Evolutionary conservation across 257 asterid genomes (phyloP).

Genomic region (Solanum lignicaule): DNA sequence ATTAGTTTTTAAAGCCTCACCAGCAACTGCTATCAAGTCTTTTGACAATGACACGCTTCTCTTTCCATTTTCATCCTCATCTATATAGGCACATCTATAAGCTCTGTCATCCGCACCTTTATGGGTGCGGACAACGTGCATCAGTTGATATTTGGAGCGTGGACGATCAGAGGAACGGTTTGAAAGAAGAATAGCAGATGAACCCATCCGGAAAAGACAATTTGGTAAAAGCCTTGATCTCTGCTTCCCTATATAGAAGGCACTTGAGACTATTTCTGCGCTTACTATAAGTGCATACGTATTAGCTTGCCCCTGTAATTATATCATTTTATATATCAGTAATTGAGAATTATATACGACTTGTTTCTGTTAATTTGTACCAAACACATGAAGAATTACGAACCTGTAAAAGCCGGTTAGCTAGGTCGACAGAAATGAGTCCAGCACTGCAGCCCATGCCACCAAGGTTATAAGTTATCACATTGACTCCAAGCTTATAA

Average conservation of each 20-base stretch:
- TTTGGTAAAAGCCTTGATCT: conserved; percentile 21
- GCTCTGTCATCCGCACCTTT: conserved; percentile 23
- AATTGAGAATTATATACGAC: background rate
- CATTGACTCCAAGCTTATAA: conserved; percentile 16
- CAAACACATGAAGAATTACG: background rate
- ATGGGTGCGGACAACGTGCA: conserved; percentile 17
- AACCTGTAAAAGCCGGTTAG: conserved; percentile 13
- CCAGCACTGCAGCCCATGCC: conserved; percentile 52
- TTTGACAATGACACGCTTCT: conserved; percentile 13
- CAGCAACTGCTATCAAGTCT: conserved; percentile 20
- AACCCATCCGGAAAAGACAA: conserved; percentile 21
- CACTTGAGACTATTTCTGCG: conserved; percentile 5
- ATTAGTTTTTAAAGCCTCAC: conserved; percentile 21
- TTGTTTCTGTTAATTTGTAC: too few species aligned
- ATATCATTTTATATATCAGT: too few species aligned
- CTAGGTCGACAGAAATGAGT: conserved; percentile 30
- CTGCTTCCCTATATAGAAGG: conserved; percentile 16
- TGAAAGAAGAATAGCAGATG: conserved; percentile 21
- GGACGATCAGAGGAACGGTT: conserved; percentile 3
- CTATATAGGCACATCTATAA: conserved; percentile 7
- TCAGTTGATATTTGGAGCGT: conserved; percentile 15
- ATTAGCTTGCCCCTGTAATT: conserved; percentile 18
- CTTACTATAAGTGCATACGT: conserved; percentile 25
- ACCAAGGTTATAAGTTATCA: conserved; percentile 24
- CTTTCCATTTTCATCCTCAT: conserved; percentile 9